Evolutionary conservation across 2,329 filamentous ascomycete genomes (phyloP).

Genomic region (Oidium heveae): DNA sequence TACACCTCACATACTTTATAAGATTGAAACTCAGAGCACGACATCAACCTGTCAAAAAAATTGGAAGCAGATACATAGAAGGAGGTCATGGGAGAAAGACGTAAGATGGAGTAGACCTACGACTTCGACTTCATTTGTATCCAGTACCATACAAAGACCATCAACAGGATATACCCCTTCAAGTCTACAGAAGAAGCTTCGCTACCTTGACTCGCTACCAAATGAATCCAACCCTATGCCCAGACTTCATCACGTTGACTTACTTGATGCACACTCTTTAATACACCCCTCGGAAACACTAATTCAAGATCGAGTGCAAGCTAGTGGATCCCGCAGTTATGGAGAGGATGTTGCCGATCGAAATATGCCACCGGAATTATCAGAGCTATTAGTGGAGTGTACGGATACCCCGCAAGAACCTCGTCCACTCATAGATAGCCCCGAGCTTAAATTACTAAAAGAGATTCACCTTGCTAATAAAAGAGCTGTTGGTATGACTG

Average conservation of each 20-base stretch:
- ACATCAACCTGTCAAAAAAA: not conserved
- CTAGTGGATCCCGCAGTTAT: slow-evolving; percentile 26
- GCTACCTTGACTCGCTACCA: not conserved
- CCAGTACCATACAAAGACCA: no score
- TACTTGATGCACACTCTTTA: slow-evolving; percentile 31
- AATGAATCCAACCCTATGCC: slow-evolving; percentile 3
- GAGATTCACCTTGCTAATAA: no score
- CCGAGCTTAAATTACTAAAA: no score
- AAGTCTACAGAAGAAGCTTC: not conserved
- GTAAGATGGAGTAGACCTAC: not conserved
- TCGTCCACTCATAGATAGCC: no score
- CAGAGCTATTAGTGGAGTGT: no score
- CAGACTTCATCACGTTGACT: slow-evolving; percentile 19
- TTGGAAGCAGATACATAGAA: not conserved
- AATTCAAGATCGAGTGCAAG: slow-evolving; percentile 20
- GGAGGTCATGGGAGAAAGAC: not conserved
- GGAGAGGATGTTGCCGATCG: slow-evolving; percentile 41
- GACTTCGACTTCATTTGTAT: no score
- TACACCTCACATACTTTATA: not conserved
- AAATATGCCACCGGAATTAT: no score
- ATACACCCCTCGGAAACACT: slow-evolving; percentile 19
- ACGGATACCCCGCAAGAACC: no score
- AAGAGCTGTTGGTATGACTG: no score
- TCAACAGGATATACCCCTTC: no score
- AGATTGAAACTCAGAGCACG: not conserved